Evolutionary conservation across 1,284 basidiomycete species (phyloP).

Genomic region (Ganoderma meredithae): DNA sequence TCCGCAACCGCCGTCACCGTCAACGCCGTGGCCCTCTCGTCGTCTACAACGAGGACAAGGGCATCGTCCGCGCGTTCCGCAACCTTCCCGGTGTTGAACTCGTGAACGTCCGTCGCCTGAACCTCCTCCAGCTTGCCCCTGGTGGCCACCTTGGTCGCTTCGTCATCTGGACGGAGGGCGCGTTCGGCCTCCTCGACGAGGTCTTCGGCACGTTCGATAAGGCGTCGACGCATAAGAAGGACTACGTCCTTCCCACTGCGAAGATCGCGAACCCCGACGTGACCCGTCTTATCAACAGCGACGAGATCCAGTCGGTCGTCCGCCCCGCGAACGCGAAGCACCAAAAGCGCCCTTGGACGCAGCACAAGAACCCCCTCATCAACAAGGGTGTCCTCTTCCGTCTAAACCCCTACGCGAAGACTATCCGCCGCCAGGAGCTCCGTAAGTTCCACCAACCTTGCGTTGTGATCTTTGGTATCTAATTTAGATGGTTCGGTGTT

Average conservation of each 20-base stretch:
- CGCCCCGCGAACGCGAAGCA: conserved; percentile 84
- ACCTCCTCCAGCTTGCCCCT: conserved; percentile 98
- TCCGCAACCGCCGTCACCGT: conserved; percentile 96
- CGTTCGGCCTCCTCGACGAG: conserved; percentile 92
- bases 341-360: conserved; percentile 95
- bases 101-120: conserved; percentile 93
- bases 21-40: conserved; percentile 98
- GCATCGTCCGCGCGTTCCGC: conserved; percentile 98
- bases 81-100: conserved; percentile 99
- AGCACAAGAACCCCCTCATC: conserved; percentile 99
- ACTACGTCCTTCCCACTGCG: conserved; percentile 90
- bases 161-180: conserved; percentile 98
- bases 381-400: conserved; percentile 98
- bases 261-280: conserved; percentile 99
- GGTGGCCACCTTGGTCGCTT: conserved; percentile 99
- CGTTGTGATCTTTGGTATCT: neutral
- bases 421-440: conserved; percentile 87
- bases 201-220: conserved; percentile 95
- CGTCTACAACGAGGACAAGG: conserved; percentile 98
- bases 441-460: conserved; percentile 55
- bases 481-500: neutral
- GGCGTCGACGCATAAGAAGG: conserved; percentile 89
- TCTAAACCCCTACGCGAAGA: conserved; percentile 99
- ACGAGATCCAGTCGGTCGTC: conserved; percentile 95
- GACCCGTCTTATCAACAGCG: conserved; percentile 97